Evolutionary conservation across 176 grass and related monocot species (phyloP).

Genomic region (Oryza meridionalis): DNA sequence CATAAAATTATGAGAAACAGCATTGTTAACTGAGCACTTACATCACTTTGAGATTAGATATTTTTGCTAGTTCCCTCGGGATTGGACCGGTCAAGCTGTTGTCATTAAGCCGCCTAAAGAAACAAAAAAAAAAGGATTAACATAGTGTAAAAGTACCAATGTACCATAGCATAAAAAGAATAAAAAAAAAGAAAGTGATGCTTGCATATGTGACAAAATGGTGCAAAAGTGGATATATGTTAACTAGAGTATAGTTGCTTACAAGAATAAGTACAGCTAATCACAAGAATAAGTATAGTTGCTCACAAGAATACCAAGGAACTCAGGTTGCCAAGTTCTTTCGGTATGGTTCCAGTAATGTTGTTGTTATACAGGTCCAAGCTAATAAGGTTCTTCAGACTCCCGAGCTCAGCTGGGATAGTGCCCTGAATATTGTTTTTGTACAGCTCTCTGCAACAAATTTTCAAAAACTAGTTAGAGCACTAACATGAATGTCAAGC

Average conservation of each 20-base stretch:
- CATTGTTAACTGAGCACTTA: slow-evolving; percentile 46
- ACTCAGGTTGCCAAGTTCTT: slow-evolving; percentile 59
- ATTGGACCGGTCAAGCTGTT: slow-evolving; percentile 64
- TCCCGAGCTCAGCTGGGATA: slow-evolving; percentile 67
- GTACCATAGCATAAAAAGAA: neutral
- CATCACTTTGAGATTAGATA: slow-evolving; percentile 74
- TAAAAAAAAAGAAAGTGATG: neutral
- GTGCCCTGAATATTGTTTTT: slow-evolving; percentile 77
- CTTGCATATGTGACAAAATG: neutral
- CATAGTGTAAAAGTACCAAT: neutral
- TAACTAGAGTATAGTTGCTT: slow-evolving; percentile 34
- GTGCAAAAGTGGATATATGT: neutral
- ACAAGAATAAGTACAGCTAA: slow-evolving; percentile 41
- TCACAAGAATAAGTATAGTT: neutral
- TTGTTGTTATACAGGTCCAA: slow-evolving; percentile 90
- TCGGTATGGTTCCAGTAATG: slow-evolving; percentile 67
- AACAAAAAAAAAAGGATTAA: slow-evolving; percentile 8
- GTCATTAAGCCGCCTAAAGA: slow-evolving; percentile 65
- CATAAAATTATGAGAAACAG: slow-evolving; percentile 2
- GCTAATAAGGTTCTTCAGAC: slow-evolving; percentile 72
- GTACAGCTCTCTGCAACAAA: slow-evolving; percentile 70
- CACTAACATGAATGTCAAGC: neutral
- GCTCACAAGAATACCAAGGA: slow-evolving; percentile 82
- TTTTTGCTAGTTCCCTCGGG: slow-evolving; percentile 63
- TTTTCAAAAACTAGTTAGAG: slow-evolving; percentile 7